Evolutionary conservation across 768 basidiomycete species (phyloP), one percentile per base, ranked within the genome.

Genomic region (Lactifluus echinatus): DNA sequence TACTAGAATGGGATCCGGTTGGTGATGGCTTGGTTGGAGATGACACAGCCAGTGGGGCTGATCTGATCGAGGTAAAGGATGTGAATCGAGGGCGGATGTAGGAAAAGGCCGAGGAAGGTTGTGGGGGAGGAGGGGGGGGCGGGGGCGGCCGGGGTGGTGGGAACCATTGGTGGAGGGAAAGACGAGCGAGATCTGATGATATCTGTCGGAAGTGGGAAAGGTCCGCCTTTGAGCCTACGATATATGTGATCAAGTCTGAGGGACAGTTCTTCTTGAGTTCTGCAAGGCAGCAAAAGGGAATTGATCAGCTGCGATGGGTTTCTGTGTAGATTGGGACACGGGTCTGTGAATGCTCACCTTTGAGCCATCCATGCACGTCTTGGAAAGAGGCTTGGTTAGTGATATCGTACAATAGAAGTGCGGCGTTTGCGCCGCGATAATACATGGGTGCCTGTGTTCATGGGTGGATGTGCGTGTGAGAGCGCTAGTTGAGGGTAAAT

Each of bases 401-500:
- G 65, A 95, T 91, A 77, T 97, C 93, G 74, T 97, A 97, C 69
- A 95, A 79, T 64, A 96, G 78, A 61, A 97, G 80, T 36, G 93
- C 93, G 63, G 93, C 93, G 69, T 94, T 89, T 66, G 93, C 90
- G 69, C 92, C 92, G 73, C 92, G 84, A 79, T 94, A 94, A 76
- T 94, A 95, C 86, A 95, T 93, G 64, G 90, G 91, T 65, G 93
- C 93, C 91, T 91, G 65, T 48, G 44, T 53, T 17, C 63, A 55
- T 21, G 36, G 19, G 42, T 50, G 60, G 39, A 60, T 58, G 55
- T 53, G 56, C 61, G 31, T 43, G 54, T 53, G 48, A 39, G 57
- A 7, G 47, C 40, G 37, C 24, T 28, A 48, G 23, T 24, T 58
- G 57, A 53, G 57, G 45, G 51, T 24, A 58, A 42, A 42, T 58